Evolutionary conservation across 2,329 filamentous ascomycete species (phyloP).

Genomic region (Botrytis squamosa): DNA sequence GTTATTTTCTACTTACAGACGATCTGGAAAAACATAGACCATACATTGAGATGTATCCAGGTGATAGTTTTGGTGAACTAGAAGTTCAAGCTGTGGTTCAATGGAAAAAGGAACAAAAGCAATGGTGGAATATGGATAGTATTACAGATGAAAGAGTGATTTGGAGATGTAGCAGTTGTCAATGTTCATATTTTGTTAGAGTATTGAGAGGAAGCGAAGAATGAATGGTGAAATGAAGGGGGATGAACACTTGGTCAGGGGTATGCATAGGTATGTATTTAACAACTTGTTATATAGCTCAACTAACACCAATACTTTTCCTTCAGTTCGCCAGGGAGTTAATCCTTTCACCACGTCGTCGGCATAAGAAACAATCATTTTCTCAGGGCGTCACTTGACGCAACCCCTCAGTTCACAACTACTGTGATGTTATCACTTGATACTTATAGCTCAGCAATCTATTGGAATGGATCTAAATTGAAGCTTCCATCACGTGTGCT

Average conservation of each 20-base stretch:
- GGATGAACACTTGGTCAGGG: background rate
- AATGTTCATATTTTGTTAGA: background rate
- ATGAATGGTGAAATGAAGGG: background rate
- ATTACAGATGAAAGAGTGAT: background rate
- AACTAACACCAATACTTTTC: background rate
- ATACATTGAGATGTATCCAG: constrained; percentile 11
- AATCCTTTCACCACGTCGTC: too few species aligned
- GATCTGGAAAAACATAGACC: background rate
- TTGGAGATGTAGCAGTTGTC: constrained; percentile 3
- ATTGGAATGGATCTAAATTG: background rate
- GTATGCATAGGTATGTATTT: background rate
- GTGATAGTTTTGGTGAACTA: background rate
- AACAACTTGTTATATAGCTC: too few species aligned
- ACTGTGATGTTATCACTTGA: background rate
- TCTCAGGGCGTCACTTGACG: background rate
- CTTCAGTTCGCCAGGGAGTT: too few species aligned
- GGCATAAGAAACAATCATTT: background rate
- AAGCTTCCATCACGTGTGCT: background rate
- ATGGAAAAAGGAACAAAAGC: background rate
- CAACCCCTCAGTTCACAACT: background rate
- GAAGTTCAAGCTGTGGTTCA: background rate
- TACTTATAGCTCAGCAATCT: background rate
- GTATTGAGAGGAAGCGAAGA: background rate
- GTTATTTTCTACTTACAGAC: background rate
- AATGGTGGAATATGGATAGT: background rate